Conservation (phyloP, 495 filamentous ascomycete genomes). For the Penicillium psychrofluorescens region DNA sequence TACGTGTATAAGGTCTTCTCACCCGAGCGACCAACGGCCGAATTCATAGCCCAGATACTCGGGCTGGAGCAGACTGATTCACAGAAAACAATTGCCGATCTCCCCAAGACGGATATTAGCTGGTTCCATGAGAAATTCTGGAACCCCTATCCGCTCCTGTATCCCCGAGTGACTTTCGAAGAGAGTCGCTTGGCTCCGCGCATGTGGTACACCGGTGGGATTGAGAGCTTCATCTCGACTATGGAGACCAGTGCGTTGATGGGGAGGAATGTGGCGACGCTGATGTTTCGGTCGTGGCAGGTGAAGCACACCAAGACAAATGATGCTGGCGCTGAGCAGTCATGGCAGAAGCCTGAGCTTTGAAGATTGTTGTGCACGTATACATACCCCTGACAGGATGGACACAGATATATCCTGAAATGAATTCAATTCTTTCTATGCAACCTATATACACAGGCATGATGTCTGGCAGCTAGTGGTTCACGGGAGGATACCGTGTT, state of each 20-base stretch:
- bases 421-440: neutral
- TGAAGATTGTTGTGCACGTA: neutral
- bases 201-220: constrained; percentile 87
- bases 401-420: neutral
- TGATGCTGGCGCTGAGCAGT: neutral
- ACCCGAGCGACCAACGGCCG: constrained; percentile 53
- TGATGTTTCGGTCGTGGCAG: constrained; percentile 62
- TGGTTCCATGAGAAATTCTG: constrained; percentile 77
- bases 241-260: constrained; percentile 97
- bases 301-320: constrained; percentile 6
- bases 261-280: constrained; percentile 86
- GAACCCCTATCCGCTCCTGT: constrained; percentile 76
- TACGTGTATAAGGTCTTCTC: constrained; percentile 97
- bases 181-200: constrained; percentile 55
- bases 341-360: constrained; percentile 8
- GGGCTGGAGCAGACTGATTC: constrained; percentile 12
- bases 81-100: constrained; percentile 22
- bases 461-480: too few species aligned
- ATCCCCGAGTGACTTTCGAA: constrained; percentile 82
- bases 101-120: constrained; percentile 48
- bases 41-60: constrained; percentile 50
- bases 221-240: constrained; percentile 91
- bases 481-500: too few species aligned
- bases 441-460: too few species aligned
- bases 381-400: too few species aligned